Conservation (phyloP, 768 basidiomycete genomes). For the Lyophyllum shimeji region DNA sequence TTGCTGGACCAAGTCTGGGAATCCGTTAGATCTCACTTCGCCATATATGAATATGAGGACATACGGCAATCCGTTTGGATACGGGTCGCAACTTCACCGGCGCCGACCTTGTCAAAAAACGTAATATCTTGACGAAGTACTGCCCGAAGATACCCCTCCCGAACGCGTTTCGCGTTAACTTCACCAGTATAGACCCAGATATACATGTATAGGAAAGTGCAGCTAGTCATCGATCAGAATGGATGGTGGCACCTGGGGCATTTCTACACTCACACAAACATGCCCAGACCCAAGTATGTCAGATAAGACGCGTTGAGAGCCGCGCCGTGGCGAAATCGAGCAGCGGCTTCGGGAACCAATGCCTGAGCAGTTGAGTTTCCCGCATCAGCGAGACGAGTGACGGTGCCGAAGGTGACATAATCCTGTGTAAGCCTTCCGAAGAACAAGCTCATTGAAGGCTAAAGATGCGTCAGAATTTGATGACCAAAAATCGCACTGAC, state of each 20-base stretch:
- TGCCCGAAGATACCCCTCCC: constrained; percentile 79
- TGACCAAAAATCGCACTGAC: neutral
- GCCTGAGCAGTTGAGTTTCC: constrained; percentile 29
- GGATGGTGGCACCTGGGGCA: too few relatives aligned
- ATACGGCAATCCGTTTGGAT: constrained; percentile 86
- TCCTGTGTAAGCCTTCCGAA: constrained; percentile 80
- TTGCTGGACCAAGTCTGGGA: constrained; percentile 80
- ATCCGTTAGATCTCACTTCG: neutral
- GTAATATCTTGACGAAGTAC: constrained; percentile 85
- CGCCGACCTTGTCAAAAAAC: constrained; percentile 91
- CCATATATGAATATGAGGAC: constrained; percentile 23
- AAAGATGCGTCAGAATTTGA: neutral
- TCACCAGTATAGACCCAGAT: constrained; percentile 77
- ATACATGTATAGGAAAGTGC: constrained; percentile 73
- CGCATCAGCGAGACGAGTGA: constrained; percentile 20
- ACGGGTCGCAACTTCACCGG: constrained; percentile 91
- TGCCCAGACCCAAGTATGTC: constrained; percentile 55
- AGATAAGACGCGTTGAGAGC: constrained; percentile 62
- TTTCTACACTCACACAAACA: too few relatives aligned
- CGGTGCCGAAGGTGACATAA: constrained; percentile 60
- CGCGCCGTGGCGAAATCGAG: constrained; percentile 51
- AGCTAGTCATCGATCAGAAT: constrained; percentile 1
- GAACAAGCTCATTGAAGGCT: constrained; percentile 81
- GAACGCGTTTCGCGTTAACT: constrained; percentile 76
- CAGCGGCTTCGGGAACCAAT: constrained; percentile 34